Percentiles rank a stretch among this genome's conserved stretches.
These are phyloP conservation scores for Diaporthe vexans DNA, from an alignment of 2,329 filamentous ascomycete species.

Conservation along the genomic window DNA sequence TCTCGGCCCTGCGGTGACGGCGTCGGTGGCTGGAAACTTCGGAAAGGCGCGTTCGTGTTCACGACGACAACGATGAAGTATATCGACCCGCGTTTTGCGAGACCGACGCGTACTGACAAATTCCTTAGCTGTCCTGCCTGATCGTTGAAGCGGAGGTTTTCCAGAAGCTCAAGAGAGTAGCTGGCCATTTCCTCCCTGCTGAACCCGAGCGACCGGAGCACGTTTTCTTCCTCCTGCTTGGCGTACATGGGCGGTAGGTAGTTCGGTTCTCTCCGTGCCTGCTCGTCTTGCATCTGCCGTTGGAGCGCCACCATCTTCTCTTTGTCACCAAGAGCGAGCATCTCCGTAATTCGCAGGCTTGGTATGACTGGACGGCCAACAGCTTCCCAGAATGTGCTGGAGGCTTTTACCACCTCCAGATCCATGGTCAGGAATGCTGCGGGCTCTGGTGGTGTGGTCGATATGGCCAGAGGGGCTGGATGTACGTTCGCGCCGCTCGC, in stretches of 20 bases:
- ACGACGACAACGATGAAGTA: constrained; percentile 72
- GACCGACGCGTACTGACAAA: constrained; percentile 66
- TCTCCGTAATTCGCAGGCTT: constrained; percentile 66
- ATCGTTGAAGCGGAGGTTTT: constrained; percentile 68
- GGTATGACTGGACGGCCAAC: constrained; percentile 63
- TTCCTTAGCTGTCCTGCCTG: constrained; percentile 65
- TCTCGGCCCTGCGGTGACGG: constrained; percentile 61
- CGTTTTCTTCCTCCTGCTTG: constrained; percentile 66
- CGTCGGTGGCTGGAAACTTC: constrained; percentile 58
- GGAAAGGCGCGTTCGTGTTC: constrained; percentile 51
- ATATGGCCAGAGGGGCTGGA: constrained; percentile 58
- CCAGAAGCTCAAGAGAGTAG: constrained; percentile 66
- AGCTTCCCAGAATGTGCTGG: constrained; percentile 67
- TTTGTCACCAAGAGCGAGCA: constrained; percentile 66
- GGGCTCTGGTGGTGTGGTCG: constrained; percentile 61
- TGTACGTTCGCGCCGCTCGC: constrained; percentile 65
- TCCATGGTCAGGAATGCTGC: constrained; percentile 71
- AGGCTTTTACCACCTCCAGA: constrained; percentile 70
- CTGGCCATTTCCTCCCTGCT: constrained; percentile 65
- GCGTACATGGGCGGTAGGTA: constrained; percentile 75
- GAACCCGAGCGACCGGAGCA: constrained; percentile 69
- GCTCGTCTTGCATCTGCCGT: constrained; percentile 69
- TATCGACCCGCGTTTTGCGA: constrained; percentile 72
- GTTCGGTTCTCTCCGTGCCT: constrained; percentile 69
- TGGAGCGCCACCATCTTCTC: constrained; percentile 66